Evolutionary conservation across 768 basidiomycete species (phyloP).

Genomic region (Boletus edulis): DNA sequence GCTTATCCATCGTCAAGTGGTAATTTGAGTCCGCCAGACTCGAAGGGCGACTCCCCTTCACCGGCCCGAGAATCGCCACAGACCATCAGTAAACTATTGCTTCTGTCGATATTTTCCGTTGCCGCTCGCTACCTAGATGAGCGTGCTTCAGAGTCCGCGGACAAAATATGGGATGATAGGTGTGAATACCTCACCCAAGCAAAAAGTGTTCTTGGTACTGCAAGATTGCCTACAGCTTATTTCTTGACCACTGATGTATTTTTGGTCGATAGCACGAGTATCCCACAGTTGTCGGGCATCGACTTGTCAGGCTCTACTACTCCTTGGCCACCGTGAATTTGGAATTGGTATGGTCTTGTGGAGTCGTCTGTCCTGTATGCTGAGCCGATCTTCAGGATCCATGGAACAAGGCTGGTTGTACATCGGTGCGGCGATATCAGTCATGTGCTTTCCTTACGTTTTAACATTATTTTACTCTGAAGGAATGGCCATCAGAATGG

Average conservation of each 20-base stretch:
- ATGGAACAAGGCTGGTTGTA: conserved; percentile 90
- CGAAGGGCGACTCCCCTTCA: conserved; percentile 10
- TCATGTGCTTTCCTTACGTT: background rate
- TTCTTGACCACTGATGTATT: background rate
- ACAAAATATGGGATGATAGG: conserved; percentile 72
- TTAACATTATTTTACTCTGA: conserved; percentile 5
- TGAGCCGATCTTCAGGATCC: conserved; percentile 35
- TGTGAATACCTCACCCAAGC: conserved; percentile 63
- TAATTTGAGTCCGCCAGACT: conserved; percentile 35
- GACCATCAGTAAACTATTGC: conserved; percentile 62
- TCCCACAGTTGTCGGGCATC: conserved; percentile 69
- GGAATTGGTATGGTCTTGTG: conserved; percentile 59
- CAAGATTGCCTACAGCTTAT: background rate
- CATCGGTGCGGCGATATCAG: conserved; percentile 45
- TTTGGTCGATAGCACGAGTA: conserved; percentile 46
- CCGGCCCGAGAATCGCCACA: conserved; percentile 50
- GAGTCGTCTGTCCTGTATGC: background rate
- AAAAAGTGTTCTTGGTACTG: conserved; percentile 59
- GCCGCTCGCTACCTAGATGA: conserved; percentile 70
- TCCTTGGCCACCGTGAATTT: conserved; percentile 81
- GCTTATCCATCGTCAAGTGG: conserved; percentile 27
- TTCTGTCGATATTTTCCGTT: conserved; percentile 80
- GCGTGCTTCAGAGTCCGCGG: conserved; percentile 40
- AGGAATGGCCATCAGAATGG: conserved; percentile 79
- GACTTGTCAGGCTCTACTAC: conserved; percentile 76